Evolutionary conservation across 495 filamentous ascomycete genomes (phyloP).

Genomic region (Saxophila tyrrhenica): DNA sequence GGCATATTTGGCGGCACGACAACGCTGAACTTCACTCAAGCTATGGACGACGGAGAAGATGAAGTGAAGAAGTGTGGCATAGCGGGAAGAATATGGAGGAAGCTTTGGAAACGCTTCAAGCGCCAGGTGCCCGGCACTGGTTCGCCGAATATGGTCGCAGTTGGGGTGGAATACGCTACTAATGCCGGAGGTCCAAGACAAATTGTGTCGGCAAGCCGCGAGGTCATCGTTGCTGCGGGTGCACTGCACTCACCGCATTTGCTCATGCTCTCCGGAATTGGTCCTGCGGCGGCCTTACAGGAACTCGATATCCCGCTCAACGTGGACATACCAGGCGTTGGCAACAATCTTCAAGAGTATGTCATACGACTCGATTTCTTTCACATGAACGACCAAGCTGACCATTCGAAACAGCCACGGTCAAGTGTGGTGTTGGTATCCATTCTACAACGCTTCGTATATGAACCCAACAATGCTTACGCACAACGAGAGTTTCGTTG

Average conservation of each 20-base stretch:
- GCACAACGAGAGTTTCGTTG: conserved; percentile 11
- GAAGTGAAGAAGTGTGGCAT: too few species aligned
- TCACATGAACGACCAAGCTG: too few species aligned
- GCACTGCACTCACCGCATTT: conserved; percentile 29
- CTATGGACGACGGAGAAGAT: not conserved
- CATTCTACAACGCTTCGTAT: conserved; percentile 11
- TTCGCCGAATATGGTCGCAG: too few species aligned
- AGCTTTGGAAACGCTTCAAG: too few species aligned
- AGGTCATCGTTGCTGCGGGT: conserved; percentile 30
- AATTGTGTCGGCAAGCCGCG: conserved; percentile 26
- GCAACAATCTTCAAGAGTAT: conserved; percentile 24
- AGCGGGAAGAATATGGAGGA: too few species aligned
- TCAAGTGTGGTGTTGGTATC: conserved; percentile 16
- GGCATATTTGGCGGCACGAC: conserved; percentile 15
- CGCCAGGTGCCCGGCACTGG: too few species aligned
- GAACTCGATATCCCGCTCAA: conserved; percentile 6
- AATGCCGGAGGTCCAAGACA: conserved; percentile 6
- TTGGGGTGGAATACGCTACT: conserved; percentile 14
- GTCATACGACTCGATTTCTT: too few species aligned
- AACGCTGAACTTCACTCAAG: not conserved
- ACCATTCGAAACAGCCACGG: conserved; percentile 8
- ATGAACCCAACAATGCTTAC: conserved; percentile 11
- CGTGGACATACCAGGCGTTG: conserved; percentile 20
- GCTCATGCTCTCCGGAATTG: conserved; percentile 25
- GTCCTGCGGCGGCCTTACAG: conserved; percentile 14